Percentiles rank a stretch among this genome's conserved stretches.
Evolutionary conservation across 202 grass and related monocot species (phyloP).

Genomic region (Eragrostis tef): DNA sequence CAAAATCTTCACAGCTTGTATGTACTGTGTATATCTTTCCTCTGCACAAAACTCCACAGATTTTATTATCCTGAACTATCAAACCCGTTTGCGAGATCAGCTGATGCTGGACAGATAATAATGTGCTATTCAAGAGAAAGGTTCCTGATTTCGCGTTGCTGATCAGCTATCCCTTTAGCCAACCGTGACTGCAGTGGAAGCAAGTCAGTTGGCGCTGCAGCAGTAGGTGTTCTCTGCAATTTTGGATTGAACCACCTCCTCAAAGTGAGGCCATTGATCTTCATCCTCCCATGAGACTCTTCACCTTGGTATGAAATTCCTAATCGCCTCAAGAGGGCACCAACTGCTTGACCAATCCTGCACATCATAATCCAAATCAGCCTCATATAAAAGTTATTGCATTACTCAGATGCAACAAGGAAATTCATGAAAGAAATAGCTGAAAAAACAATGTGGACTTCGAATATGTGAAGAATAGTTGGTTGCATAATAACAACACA

Average conservation of each 20-base stretch:
- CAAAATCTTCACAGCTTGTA: neutral
- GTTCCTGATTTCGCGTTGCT: conserved; percentile 83
- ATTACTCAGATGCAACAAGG: conserved; percentile 24
- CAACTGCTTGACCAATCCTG: conserved; percentile 85
- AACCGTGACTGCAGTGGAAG: conserved; percentile 62
- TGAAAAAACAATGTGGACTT: neutral
- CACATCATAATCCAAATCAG: conserved; percentile 42
- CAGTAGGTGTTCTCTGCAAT: conserved; percentile 50
- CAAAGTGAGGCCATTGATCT: conserved; percentile 78
- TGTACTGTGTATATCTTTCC: neutral
- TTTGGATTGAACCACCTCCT: conserved; percentile 92
- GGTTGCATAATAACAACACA: neutral
- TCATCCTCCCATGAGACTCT: conserved; percentile 81
- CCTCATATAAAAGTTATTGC: conserved; percentile 15
- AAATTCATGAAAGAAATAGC: neutral
- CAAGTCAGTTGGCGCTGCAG: conserved; percentile 56
- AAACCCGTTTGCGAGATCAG: neutral
- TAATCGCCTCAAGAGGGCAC: conserved; percentile 82
- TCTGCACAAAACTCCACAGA: neutral
- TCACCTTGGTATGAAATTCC: conserved; percentile 90
- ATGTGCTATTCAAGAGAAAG: conserved; percentile 58
- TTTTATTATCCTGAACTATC: neutral
- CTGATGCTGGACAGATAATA: neutral
- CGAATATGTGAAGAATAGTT: neutral
- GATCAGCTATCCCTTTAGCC: conserved; percentile 72